phyloP scores from a whole-genome alignment of 1,284 basidiomycete species.

The Leccinum subfulvum region DNA sequence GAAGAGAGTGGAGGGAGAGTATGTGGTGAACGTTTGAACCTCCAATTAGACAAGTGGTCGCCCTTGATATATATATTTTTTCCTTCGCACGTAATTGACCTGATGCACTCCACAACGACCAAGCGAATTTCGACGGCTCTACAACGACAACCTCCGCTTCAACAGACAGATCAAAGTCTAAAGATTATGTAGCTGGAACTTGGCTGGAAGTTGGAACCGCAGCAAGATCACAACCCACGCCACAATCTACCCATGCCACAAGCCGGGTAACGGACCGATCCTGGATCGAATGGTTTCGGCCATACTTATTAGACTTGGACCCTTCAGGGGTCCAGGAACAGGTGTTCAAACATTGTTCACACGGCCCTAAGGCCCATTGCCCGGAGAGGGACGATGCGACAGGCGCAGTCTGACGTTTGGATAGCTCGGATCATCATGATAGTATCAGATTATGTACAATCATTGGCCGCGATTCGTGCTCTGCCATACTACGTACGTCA shows the following conservation, averaged over 20 bases:
- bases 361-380: background rate
- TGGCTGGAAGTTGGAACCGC: no score
- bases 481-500: background rate
- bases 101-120: slow-evolving; percentile 50
- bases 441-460: background rate
- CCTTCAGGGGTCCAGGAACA: background rate
- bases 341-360: background rate
- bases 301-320: no score
- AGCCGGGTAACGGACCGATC: no score
- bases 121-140: slow-evolving; percentile 66
- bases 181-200: no score
- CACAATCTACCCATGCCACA: no score
- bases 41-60: no score
- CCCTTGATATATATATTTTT: background rate
- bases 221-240: no score
- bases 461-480: background rate
- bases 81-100: background rate
- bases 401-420: background rate
- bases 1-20: no score
- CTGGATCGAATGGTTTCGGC: no score
- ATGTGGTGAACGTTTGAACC: no score
- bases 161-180: no score
- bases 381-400: background rate
- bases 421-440: no score
- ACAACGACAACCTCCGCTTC: slow-evolving; percentile 45